Percentiles rank a stretch among this genome's conserved stretches.
These are phyloP conservation scores for Podospora sp. DNA, from an alignment of 495 filamentous ascomycete species.

Conservation along the genomic window DNA sequence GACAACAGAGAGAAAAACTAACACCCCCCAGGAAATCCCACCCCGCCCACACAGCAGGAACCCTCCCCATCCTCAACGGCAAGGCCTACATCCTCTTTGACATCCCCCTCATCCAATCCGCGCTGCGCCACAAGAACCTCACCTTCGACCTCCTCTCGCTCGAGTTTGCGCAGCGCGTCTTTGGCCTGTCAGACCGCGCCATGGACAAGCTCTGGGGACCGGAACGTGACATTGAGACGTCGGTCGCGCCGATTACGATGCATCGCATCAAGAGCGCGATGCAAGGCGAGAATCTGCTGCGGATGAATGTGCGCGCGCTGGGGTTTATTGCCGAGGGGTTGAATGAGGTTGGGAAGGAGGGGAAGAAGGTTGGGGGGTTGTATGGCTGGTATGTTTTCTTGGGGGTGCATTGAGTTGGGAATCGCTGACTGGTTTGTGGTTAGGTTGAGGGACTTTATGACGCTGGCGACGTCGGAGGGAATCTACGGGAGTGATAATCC, in stretches of 20 bases:
- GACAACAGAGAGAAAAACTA: background rate
- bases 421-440: too few relatives aligned
- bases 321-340: constrained; percentile 11
- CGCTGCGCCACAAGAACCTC: constrained; percentile 14
- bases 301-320: constrained; percentile 16
- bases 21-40: background rate
- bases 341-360: background rate
- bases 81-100: constrained; percentile 14
- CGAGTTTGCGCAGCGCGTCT: constrained; percentile 14
- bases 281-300: background rate
- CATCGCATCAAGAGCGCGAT: constrained; percentile 10
- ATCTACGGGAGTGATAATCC: constrained; percentile 37
- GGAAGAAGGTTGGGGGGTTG: constrained; percentile 24
- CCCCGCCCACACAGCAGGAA: background rate
- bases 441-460: constrained; percentile 36
- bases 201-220: constrained; percentile 5
- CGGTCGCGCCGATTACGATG: background rate
- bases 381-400: too few relatives aligned
- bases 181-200: background rate
- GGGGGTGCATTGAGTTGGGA: too few relatives aligned
- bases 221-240: background rate
- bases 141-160: constrained; percentile 1
- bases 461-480: constrained; percentile 32
- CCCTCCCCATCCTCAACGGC: constrained; percentile 13
- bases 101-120: constrained; percentile 9